Evolutionary conservation across 495 filamentous ascomycete genomes (phyloP), one percentile per base, ranked within the genome.

Genomic region (Glutinoglossum americanum): DNA sequence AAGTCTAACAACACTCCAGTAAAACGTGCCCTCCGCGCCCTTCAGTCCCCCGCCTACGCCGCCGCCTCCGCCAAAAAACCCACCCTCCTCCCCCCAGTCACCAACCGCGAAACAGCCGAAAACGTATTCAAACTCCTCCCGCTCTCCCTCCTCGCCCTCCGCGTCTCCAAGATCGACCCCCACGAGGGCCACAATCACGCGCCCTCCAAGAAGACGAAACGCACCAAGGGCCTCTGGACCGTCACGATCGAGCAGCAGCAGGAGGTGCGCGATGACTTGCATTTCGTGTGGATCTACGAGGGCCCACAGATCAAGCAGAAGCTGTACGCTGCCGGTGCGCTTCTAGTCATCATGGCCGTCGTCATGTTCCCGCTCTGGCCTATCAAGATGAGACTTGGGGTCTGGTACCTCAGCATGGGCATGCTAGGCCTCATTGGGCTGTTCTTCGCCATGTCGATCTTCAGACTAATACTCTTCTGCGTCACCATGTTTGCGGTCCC

Each of bases 311-410:
- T 89, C 75, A 92, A 87, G 73, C 83, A 84, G 72, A 94, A 94
- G 69, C 73, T 93, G 21, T 89, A 94, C 71, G 92, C 87, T 0
- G 84, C 73, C 1, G 85, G 85, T 15, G 88, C 89, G 0, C 75
- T 99, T 35, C 72, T 83, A 0, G 68, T 81, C 57, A 85, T 99
- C 63, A 86, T 97, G 62, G 77, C 84, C 5, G 73, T 97, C 15
- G 89, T 97, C 56, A 77, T 96, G 66, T 99, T 97, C 74, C 93
- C 93, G 11, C 78, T 99, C 51, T 99, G 93, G 93, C 93, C 93
- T 7, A 78, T 92, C 41, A 80, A 86, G 67, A 67, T 97, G 71
- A 77, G 93, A 62, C 80, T 90, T 61, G 92, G 93, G 32, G 93
- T 96, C 33, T 99, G 94, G 86, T 97, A 99, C 70, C 75, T 97